These are phyloP conservation scores for Metschnikowia peoriensis DNA, from an alignment of 805 yeast genomes.

Conservation along the genomic window DNA sequence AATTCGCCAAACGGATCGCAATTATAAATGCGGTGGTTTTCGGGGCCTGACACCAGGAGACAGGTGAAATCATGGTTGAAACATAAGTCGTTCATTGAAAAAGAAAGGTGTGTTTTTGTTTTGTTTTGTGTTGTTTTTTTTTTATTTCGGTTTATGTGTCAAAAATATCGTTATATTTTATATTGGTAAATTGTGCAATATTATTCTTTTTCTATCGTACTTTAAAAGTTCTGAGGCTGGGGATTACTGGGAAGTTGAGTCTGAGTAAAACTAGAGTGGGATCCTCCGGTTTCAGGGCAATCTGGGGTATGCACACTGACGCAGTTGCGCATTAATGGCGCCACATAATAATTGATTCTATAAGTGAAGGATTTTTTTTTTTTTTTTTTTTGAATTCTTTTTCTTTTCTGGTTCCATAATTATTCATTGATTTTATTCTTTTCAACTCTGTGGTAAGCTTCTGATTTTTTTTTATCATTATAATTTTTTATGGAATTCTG, in stretches of 20 bases:
- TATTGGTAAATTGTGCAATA: neutral
- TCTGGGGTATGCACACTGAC: constrained; percentile 1
- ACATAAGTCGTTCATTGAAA: constrained; percentile 32
- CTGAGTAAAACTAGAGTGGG: neutral
- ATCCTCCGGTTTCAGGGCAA: neutral
- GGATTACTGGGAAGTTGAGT: neutral
- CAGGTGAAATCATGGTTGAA: constrained; percentile 45
- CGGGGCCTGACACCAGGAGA: constrained; percentile 34
- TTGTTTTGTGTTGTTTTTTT: neutral
- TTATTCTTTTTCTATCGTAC: neutral
- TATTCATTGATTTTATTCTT: too few relatives aligned
- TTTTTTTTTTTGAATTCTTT: neutral
- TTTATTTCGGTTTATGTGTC: neutral
- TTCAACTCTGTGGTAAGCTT: too few relatives aligned
- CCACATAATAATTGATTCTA: too few relatives aligned
- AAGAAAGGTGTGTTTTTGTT: neutral
- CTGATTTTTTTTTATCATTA: too few relatives aligned
- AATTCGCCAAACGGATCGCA: constrained; percentile 48
- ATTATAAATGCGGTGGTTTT: constrained; percentile 38
- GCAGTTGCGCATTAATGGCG: neutral
- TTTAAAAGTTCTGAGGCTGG: neutral
- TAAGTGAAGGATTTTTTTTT: too few relatives aligned
- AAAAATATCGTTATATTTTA: neutral
- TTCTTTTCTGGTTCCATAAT: too few relatives aligned
- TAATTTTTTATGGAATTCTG: too few relatives aligned